phyloP scores from a whole-genome alignment of 257 asterid genomes.

The Linderniella brevidens region DNA sequence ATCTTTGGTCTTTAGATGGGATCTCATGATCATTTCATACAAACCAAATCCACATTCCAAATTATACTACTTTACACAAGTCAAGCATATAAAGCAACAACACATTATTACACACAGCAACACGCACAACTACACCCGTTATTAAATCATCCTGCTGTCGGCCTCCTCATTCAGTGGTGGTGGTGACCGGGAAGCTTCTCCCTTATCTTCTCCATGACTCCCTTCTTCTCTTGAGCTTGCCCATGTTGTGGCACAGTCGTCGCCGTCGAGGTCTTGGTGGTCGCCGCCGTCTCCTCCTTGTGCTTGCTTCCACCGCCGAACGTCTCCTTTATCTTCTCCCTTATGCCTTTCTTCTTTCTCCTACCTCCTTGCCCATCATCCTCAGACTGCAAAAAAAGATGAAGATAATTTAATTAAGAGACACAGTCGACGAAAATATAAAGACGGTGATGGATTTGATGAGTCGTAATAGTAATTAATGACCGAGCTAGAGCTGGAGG shows the following conservation, averaged over 20 bases:
- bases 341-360: constrained; percentile 6
- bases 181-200: constrained; percentile 69
- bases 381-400: constrained; percentile 1
- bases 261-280: constrained; percentile 17
- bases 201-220: constrained; percentile 61
- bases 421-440: not conserved
- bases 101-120: no score
- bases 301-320: not conserved
- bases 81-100: no score
- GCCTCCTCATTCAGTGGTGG: constrained; percentile 6
- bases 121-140: no score
- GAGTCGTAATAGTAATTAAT: constrained; percentile 2
- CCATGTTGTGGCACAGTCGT: constrained; percentile 6
- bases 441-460: not conserved
- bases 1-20: no score
- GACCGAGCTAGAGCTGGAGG: constrained; percentile 37
- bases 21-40: no score
- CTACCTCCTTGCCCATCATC: constrained; percentile 8
- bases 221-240: constrained; percentile 51
- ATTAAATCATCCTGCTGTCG: no score
- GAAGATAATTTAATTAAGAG: not conserved
- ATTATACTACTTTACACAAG: no score
- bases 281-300: not conserved
- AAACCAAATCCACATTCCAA: no score
- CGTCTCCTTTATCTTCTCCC: constrained; percentile 6